Evolutionary conservation across 2,329 filamentous ascomycete species (phyloP).

Genomic region (Aspergillus amoenus): DNA sequence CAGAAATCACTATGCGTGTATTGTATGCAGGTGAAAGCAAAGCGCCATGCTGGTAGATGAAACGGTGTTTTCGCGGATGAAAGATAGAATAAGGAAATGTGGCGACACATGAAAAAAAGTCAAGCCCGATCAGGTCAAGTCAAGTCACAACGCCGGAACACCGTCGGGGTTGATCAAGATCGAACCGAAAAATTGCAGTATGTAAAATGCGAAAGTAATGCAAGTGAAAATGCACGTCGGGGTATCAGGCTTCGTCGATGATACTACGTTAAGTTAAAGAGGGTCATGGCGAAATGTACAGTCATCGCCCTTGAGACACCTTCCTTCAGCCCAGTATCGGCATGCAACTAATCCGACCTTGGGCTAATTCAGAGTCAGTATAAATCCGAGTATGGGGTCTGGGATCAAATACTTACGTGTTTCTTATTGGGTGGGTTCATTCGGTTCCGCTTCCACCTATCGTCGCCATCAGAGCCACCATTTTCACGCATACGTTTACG

Average conservation of each 20-base stretch:
- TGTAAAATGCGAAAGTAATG: conserved; percentile 7
- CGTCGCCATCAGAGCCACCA: conserved; percentile 33
- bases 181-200: background rate
- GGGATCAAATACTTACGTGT: conserved; percentile 30
- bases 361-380: conserved; percentile 30
- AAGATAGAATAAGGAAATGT: background rate
- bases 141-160: conserved; percentile 11
- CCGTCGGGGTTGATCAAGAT: background rate
- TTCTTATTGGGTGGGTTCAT: conserved; percentile 36
- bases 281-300: conserved; percentile 53
- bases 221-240: conserved; percentile 1
- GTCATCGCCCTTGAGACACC: conserved; percentile 53
- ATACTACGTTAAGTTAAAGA: conserved; percentile 11
- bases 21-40: background rate
- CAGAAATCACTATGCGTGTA: background rate
- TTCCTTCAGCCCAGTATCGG: conserved; percentile 55
- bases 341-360: conserved; percentile 49
- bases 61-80: background rate
- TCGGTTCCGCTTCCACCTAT: conserved; percentile 37
- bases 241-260: conserved; percentile 17
- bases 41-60: background rate
- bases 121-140: background rate
- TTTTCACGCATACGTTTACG: conserved; percentile 41
- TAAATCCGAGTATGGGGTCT: background rate
- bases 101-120: background rate